These are phyloP conservation scores for Dictyostelium capitatum DNA, from an alignment of 78 protist species.

Conservation along the genomic window DNA sequence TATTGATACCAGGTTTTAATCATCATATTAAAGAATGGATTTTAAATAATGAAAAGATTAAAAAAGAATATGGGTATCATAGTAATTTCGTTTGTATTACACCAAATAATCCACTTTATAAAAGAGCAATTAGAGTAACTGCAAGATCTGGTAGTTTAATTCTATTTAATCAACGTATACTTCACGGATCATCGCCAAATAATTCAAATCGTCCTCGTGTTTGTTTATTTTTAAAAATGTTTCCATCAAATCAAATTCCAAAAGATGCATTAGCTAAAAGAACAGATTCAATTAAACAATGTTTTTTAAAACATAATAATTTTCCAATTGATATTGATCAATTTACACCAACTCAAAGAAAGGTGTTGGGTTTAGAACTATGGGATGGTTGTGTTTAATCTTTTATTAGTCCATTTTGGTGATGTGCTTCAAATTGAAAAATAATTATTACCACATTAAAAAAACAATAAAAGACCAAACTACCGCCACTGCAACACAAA, in stretches of 20 bases:
- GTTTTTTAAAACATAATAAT: not conserved
- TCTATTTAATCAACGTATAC: conserved; percentile 33
- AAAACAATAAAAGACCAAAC: no score
- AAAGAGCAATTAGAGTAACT: conserved; percentile 45
- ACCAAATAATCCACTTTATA: conserved; percentile 19
- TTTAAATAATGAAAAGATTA: conserved; percentile 18
- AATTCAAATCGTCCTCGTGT: conserved; percentile 35
- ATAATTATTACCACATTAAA: no score
- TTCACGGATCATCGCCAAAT: conserved; percentile 50
- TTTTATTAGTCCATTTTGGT: no score
- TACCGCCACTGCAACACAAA: no score
- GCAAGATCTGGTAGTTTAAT: conserved; percentile 59
- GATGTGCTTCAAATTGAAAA: no score
- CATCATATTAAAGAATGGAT: conserved; percentile 67
- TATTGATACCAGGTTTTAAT: conserved; percentile 74
- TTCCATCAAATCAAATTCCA: conserved; percentile 4
- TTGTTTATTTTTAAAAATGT: conserved; percentile 59
- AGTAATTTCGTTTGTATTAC: not conserved
- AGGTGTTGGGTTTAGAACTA: conserved; percentile 32
- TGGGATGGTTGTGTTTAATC: not conserved
- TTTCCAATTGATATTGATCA: not conserved
- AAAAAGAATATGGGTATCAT: not conserved
- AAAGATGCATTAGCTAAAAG: conserved; percentile 22
- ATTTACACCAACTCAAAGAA: conserved; percentile 2
- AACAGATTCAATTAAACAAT: conserved; percentile 20